These are phyloP conservation scores for Kwoniella heveanensis DNA, from an alignment of 768 basidiomycete species.

Conservation along the genomic window DNA sequence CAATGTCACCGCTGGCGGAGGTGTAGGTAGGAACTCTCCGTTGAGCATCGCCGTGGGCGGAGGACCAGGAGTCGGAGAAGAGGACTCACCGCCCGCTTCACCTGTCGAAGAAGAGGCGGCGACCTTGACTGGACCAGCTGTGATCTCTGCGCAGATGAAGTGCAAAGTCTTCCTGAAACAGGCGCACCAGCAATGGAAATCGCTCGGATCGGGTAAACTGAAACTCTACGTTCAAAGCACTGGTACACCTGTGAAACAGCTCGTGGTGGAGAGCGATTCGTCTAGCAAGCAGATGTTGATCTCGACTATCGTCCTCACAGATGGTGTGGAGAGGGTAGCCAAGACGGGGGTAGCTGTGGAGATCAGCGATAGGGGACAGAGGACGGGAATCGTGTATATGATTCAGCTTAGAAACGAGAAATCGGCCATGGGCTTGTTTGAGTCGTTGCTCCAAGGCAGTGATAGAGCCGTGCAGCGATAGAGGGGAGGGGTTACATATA, in stretches of 20 bases:
- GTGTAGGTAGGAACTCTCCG: constrained; percentile 13
- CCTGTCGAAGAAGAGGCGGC: constrained; percentile 64
- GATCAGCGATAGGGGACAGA: constrained; percentile 82
- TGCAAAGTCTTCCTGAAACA: constrained; percentile 98
- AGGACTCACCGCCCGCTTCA: constrained; percentile 69
- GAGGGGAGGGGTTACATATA: too few species aligned
- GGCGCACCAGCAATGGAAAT: constrained; percentile 93
- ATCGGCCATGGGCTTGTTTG: constrained; percentile 79
- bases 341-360: constrained; percentile 98
- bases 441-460: constrained; percentile 81
- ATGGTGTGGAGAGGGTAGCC: constrained; percentile 97
- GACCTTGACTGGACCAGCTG: constrained; percentile 66
- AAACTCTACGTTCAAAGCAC: constrained; percentile 76
- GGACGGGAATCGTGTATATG: constrained; percentile 97
- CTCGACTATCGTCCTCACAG: constrained; percentile 91
- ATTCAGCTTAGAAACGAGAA: constrained; percentile 89
- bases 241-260: constrained; percentile 89
- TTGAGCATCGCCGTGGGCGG: constrained; percentile 5
- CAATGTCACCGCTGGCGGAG: constrained; percentile 10
- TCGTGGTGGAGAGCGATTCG: constrained; percentile 86
- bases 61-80: constrained; percentile 32
- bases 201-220: constrained; percentile 80
- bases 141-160: constrained; percentile 87
- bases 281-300: constrained; percentile 74
- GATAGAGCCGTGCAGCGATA: constrained; percentile 62